A percentile compares a stretch with the other conserved stretches of the same genome.
These are phyloP conservation scores for Casuarina glauca DNA, from an alignment of 306 rosid genomes.

Conservation along the genomic window DNA sequence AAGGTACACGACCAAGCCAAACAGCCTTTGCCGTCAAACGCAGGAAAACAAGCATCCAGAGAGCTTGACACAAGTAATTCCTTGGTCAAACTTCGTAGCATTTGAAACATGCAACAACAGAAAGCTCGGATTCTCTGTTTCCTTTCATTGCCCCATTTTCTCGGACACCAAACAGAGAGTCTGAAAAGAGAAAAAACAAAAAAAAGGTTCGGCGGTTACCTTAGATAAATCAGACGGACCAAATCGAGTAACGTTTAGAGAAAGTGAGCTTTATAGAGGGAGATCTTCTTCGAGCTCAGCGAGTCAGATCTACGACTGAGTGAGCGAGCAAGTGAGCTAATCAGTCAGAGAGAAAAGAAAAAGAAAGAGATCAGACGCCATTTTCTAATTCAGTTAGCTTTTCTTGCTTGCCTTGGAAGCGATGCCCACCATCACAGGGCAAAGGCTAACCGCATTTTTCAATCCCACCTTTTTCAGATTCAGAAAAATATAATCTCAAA, in stretches of 20 bases:
- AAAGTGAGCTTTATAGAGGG: slow-evolving; percentile 13
- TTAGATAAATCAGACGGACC: slow-evolving; percentile 38
- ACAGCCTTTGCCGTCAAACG: background rate
- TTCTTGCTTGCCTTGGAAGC: slow-evolving; percentile 83
- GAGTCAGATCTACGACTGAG: slow-evolving; percentile 58
- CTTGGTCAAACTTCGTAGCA: background rate
- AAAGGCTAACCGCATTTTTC: slow-evolving; percentile 49
- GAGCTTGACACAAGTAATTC: background rate
- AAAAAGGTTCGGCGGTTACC: slow-evolving; percentile 43
- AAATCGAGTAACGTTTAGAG: slow-evolving; percentile 25
- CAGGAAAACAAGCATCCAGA: no score
- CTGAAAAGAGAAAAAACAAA: slow-evolving; percentile 10
- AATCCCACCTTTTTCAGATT: slow-evolving; percentile 37
- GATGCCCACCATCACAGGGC: slow-evolving; percentile 57
- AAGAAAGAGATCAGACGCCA: slow-evolving; percentile 13
- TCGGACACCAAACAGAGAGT: slow-evolving; percentile 25
- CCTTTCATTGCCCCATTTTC: slow-evolving; percentile 10
- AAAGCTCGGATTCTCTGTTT: background rate
- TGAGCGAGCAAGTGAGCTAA: slow-evolving; percentile 22
- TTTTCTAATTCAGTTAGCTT: slow-evolving; percentile 7
- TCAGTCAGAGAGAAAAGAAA: slow-evolving; percentile 27
- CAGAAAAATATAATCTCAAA: slow-evolving; percentile 18
- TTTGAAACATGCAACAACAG: background rate
- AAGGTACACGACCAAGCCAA: background rate
- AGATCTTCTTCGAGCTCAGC: slow-evolving; percentile 42